Conservation (phyloP, 139 green algal species). For the Limnomonas spitsbergensis region DNA sequence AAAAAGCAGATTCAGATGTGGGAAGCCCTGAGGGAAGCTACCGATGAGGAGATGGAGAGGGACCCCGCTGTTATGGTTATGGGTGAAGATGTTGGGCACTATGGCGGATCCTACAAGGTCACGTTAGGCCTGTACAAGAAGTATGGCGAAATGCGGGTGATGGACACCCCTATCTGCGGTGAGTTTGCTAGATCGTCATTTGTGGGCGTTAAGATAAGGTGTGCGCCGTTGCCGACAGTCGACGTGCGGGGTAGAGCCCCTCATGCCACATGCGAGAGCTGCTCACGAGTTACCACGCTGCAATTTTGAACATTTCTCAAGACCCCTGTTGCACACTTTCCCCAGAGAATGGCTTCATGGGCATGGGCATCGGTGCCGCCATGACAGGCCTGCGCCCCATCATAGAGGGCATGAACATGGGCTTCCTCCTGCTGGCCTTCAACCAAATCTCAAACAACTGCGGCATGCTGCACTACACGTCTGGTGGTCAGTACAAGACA, state of each 20-base stretch:
- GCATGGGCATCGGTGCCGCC: constrained; percentile 92
- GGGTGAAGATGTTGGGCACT: constrained; percentile 95
- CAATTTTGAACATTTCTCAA: too few species aligned
- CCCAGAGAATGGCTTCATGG: constrained; percentile 91
- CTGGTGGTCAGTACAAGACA: constrained; percentile 87
- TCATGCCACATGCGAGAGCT: neutral
- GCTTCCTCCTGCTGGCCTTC: constrained; percentile 95
- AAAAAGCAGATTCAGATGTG: constrained; percentile 88
- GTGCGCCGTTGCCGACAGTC: neutral
- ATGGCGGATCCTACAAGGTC: constrained; percentile 93
- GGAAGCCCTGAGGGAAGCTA: constrained; percentile 83
- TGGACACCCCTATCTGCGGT: constrained; percentile 96
- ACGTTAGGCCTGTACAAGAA: constrained; percentile 93
- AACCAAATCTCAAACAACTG: constrained; percentile 99
- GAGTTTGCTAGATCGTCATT: too few species aligned
- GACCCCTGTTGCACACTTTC: too few species aligned
- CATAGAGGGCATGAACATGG: constrained; percentile 99
- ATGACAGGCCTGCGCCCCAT: constrained; percentile 95
- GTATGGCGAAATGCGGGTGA: constrained; percentile 87
- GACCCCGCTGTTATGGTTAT: constrained; percentile 89
- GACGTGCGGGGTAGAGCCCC: neutral
- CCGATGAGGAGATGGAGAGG: constrained; percentile 93
- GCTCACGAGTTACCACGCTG: too few species aligned
- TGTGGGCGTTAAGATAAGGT: neutral
- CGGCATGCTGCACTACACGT: constrained; percentile 97